Base-by-base conservation (phyloP, 495 filamentous ascomycete genomes). In the Neurospora africana region DNA sequence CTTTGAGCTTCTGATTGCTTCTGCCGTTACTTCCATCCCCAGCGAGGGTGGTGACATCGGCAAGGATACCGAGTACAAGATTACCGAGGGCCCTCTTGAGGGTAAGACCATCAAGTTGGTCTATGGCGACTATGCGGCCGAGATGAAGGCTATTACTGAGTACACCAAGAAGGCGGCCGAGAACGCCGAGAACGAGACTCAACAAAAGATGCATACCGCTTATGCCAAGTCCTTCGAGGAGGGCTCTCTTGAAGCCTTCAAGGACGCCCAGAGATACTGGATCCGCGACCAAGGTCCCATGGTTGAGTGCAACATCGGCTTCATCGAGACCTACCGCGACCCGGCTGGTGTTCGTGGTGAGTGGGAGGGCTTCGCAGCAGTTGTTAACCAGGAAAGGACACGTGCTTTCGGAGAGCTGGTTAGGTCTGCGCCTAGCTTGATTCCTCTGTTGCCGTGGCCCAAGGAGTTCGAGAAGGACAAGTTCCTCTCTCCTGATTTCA, bases 301-400 rank as follows among this genome's bases (percentile, higher is more conserved):
- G 80, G 89, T 99, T 21, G 95, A 98, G 80, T 91, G 87, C 21
- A 95, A 98, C 79, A 88, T 98, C 71, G 95, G 95, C 2, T 99
- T 98, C 77, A 91, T 99, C 47, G 95, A 99, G 82, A 97, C 94
- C 0, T 99, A 98, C 78, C 88, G 95, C 69, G 95, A 99, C 79
- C 95, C 95, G 1, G 91, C 93, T 70, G 95, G 95, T 67, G 89
- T 97, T 13, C 86, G 95, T 69, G 94, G 92, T n/a, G 95, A 99
- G 79, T 99, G 95, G 95, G 95, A 98, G 80, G 95, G 93, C 1
- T 95, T 97, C 76, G 92, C 92, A 69, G 91, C 91, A 39, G 85
- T 92, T 75, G 90, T 92, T 72, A 86, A 86, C 74, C 77, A 82
- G 77, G 95, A 97, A 79, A 91, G 94, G 10, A 99, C 95, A 2